Base-by-base conservation (phyloP, 352 stramenopile genomes). In the Globisporangium polare region DNA sequence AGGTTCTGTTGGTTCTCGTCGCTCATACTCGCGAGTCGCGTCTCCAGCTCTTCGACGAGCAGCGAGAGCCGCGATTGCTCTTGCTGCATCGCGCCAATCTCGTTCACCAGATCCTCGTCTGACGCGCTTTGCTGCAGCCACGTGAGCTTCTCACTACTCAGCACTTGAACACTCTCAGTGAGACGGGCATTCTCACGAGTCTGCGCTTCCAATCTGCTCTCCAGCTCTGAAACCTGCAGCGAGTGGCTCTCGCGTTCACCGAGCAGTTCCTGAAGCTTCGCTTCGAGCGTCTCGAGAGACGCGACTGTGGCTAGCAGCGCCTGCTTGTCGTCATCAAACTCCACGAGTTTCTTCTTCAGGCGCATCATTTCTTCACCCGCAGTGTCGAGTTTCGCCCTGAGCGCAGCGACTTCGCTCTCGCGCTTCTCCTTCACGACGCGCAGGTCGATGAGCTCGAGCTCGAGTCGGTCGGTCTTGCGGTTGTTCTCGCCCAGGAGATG, bases 401-500 rank as follows among this genome's bases (percentile, higher is more conserved):
- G 53, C 42, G 61, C 35, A 46, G 65, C 62, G 27, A 76, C 58
- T 24, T 83, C 69, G 4, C n/a, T 55, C 6, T 46, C 67, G 39
- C 73, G 51, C 20, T 71, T 72, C 7, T 58, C 66, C 22, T 72
- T 63, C 58, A 71, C 54, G 68, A 75, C 55, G 60, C 78, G 67
- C 71, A 86, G 35, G 51, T 82, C 63, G 22, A 75, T 68, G 10
- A 79, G 20, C 54, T 83, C 77, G 13, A 65, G 64, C 62, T 86
- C 74, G 22, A 88, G 59, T 0, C 22, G 59, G 5, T 65, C 39
- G 24, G 66, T 62, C 24, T 72, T 63, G 22, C 80, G 62, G 15
- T 77, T 68, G 37, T 74, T 76, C 60, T 78, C 72, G 22, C 66
- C 67, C 53, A 75, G 66, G 1, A 62, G 50, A 22, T 77, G 62